Conservation (phyloP, 78 protist genomes). For the Dictyostelium firmibasis region DNA sequence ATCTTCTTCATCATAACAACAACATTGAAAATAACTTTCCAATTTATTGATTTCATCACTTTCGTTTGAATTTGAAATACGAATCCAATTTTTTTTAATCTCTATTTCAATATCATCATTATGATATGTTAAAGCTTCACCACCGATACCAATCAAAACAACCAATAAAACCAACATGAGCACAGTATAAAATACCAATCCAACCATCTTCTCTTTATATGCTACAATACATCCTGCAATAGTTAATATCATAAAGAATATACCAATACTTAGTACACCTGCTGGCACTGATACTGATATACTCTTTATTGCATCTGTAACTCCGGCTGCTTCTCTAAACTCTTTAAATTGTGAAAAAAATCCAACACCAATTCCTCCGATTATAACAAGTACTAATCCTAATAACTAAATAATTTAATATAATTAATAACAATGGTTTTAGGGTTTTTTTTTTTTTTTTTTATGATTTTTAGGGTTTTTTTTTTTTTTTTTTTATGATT, state of each 20-base stretch:
- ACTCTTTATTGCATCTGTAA: not conserved
- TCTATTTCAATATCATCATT: not conserved
- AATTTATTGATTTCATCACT: not conserved
- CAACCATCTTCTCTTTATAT: slow-evolving; percentile 47
- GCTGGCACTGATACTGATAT: slow-evolving; percentile 29
- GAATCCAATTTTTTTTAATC: not conserved
- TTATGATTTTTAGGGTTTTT: not conserved
- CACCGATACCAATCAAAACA: slow-evolving; percentile 64
- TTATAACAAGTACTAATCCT: not conserved
- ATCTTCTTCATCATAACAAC: not conserved
- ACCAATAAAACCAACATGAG: slow-evolving; percentile 55
- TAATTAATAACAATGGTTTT: no score
- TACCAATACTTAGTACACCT: slow-evolving; percentile 53
- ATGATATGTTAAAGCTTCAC: slow-evolving; percentile 50
- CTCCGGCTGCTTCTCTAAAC: not conserved
- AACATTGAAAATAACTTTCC: slow-evolving; percentile 22
- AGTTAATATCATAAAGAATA: slow-evolving; percentile 48
- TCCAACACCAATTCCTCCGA: slow-evolving; percentile 23
- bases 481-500: not conserved
- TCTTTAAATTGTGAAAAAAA: slow-evolving; percentile 7
- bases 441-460: no score
- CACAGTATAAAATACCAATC: slow-evolving; percentile 44
- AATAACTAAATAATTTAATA: not conserved
- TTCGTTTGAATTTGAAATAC: not conserved
- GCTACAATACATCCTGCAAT: slow-evolving; percentile 49